Percentiles rank a stretch among this genome's conserved stretches.
These are phyloP conservation scores for Arthrocladium fulminans DNA, from an alignment of 2,329 filamentous ascomycete species.

Conservation along the genomic window DNA sequence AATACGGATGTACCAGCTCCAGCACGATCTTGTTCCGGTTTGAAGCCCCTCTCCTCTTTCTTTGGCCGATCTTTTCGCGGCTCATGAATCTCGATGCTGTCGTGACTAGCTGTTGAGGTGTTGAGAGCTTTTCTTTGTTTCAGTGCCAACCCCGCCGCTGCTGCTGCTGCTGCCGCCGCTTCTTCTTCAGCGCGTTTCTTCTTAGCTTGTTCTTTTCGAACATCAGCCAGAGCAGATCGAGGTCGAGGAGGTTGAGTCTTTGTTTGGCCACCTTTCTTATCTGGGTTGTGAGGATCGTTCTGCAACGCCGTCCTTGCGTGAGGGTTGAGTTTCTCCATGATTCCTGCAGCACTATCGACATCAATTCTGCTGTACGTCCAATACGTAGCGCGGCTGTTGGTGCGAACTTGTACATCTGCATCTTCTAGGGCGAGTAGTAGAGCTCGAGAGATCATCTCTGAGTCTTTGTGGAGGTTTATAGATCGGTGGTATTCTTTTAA, in stretches of 20 bases:
- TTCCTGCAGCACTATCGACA: slow-evolving; percentile 70
- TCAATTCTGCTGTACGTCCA: slow-evolving; percentile 75
- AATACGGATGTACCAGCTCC: neutral
- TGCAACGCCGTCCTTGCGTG: slow-evolving; percentile 73
- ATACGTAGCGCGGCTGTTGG: slow-evolving; percentile 74
- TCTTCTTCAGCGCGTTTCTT: slow-evolving; percentile 9
- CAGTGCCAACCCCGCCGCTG: neutral
- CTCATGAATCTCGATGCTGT: slow-evolving; percentile 6
- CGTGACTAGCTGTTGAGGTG: slow-evolving; percentile 1
- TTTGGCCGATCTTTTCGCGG: slow-evolving; percentile 2
- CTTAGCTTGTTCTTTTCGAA: slow-evolving; percentile 11
- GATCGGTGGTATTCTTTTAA: slow-evolving; percentile 68
- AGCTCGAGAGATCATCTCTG: slow-evolving; percentile 77
- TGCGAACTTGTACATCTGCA: slow-evolving; percentile 80
- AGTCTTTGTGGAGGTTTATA: slow-evolving; percentile 73
- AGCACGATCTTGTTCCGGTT: neutral
- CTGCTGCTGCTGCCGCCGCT: neutral
- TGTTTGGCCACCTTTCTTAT: slow-evolving; percentile 25
- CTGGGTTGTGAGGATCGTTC: slow-evolving; percentile 69
- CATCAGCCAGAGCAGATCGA: slow-evolving; percentile 19
- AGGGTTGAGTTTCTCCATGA: slow-evolving; percentile 67
- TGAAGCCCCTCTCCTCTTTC: slow-evolving; percentile 4
- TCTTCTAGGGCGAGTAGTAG: slow-evolving; percentile 84
- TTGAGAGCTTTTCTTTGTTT: slow-evolving; percentile 5
- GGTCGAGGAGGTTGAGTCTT: slow-evolving; percentile 15